Evolutionary conservation across 805 yeast genomes (phyloP).

Genomic region (Ogataea methanolica): DNA sequence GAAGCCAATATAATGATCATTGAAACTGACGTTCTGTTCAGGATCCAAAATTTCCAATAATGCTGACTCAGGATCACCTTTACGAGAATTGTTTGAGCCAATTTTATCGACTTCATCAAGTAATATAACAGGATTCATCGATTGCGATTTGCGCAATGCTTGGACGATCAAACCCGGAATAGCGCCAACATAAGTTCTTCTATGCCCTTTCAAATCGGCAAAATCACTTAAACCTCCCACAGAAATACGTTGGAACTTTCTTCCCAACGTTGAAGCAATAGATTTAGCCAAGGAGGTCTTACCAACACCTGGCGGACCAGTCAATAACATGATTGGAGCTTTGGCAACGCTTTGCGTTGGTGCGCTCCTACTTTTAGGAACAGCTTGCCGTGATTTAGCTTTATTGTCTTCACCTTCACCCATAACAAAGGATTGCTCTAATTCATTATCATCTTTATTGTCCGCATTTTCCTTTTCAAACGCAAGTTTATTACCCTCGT

Average conservation of each 20-base stretch:
- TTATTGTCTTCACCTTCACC: too few species aligned
- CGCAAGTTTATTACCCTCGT: slow-evolving; percentile 1
- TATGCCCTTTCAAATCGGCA: slow-evolving; percentile 84
- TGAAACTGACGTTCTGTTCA: slow-evolving; percentile 73
- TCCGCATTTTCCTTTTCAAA: slow-evolving; percentile 1
- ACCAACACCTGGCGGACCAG: slow-evolving; percentile 95
- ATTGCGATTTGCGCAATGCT: slow-evolving; percentile 67
- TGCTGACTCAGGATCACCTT: slow-evolving; percentile 89
- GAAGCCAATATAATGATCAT: slow-evolving; percentile 81
- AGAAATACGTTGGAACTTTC: slow-evolving; percentile 74
- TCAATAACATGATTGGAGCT: slow-evolving; percentile 75
- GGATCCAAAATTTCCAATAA: slow-evolving; percentile 85
- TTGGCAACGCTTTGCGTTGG: slow-evolving; percentile 8
- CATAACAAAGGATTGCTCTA: neutral
- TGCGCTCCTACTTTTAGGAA: neutral
- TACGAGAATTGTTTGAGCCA: slow-evolving; percentile 18
- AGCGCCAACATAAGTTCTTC: slow-evolving; percentile 89
- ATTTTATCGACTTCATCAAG: slow-evolving; percentile 81
- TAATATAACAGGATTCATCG: slow-evolving; percentile 78
- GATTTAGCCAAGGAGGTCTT: slow-evolving; percentile 84
- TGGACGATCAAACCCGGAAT: slow-evolving; percentile 83
- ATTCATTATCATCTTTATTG: neutral
- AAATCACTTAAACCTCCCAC: slow-evolving; percentile 88
- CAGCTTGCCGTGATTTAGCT: neutral
- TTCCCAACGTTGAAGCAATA: slow-evolving; percentile 66